Percentiles rank a stretch among this genome's conserved stretches.
These are phyloP conservation scores for Boletus subparvulus DNA, from an alignment of 768 basidiomycete genomes.

Conservation along the genomic window DNA sequence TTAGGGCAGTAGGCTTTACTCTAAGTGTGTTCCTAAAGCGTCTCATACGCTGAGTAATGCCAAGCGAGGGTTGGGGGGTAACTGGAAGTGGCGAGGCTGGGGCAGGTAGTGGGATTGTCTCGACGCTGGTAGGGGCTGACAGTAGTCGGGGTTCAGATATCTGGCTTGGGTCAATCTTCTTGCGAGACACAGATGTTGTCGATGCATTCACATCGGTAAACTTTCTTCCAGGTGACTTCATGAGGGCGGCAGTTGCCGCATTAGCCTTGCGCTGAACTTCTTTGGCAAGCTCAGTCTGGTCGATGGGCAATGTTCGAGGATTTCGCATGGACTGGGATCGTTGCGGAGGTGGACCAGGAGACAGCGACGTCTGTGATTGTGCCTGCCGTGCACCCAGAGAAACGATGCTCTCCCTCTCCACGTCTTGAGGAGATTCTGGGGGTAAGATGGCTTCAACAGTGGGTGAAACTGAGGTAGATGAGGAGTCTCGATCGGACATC, in stretches of 20 bases:
- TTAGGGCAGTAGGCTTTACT: constrained; percentile 45
- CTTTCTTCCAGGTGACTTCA: constrained; percentile 46
- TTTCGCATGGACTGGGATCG: constrained; percentile 40
- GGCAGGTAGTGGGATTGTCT: constrained; percentile 58
- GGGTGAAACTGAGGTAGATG: constrained; percentile 33
- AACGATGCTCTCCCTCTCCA: constrained; percentile 16
- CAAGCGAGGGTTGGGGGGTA: constrained; percentile 43
- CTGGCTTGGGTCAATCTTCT: constrained; percentile 58
- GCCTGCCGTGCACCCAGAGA: constrained; percentile 4
- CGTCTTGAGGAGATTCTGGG: constrained; percentile 17
- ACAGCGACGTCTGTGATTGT: constrained; percentile 5
- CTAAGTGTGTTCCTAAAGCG: constrained; percentile 69
- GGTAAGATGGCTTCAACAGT: constrained; percentile 36
- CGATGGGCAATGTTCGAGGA: constrained; percentile 40
- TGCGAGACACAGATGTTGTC: constrained; percentile 46
- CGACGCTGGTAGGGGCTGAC: constrained; percentile 66
- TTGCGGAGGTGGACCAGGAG: constrained; percentile 23
- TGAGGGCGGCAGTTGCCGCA: constrained; percentile 62
- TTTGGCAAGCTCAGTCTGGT: constrained; percentile 55
- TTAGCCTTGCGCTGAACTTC: constrained; percentile 70
- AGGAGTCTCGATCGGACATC: constrained; percentile 24
- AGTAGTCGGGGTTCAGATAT: constrained; percentile 67
- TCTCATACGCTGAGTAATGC: constrained; percentile 70
- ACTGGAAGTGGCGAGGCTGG: constrained; percentile 33
- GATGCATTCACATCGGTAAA: constrained; percentile 41